Evolutionary conservation across 208 protist genomes (phyloP), one percentile per base, ranked within the genome.

Genomic region (Naegleria gruberi): DNA sequence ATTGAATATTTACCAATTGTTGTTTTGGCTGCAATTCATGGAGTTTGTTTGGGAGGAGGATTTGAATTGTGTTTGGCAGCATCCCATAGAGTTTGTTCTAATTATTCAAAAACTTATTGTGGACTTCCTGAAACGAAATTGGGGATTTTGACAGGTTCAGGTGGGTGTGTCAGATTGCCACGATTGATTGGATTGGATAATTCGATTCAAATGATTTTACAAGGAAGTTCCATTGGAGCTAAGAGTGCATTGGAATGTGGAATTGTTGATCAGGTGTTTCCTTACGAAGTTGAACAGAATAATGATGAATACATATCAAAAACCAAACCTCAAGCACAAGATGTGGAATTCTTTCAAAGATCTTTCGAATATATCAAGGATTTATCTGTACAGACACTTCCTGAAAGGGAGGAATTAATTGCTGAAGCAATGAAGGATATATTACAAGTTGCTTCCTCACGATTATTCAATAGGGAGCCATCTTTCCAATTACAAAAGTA

Each of bases 21-120:
- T 17, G 91, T 97, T 34, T 94, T 99, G 45, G 97, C 97, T 6
- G 97, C 97, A 43, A 98, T 99, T 91, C 94, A 98, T 91, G 97
- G 97, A 34, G 91, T 95, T 23, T 95, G 95, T 51, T 93, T 99
- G 19, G 98, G 98, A 40, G 98, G 97, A 46, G 98, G 98, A 85
- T 95, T 98, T 34, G 98, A 99, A 93, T 86, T 98, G 12, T 94
- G 97, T 42, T 93, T 99, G 1, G 96, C 96, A 34, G 98, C 97
- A 92, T 93, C 97, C 90, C 94, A 97, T 93, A 94, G 97, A 45
- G 89, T 97, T 15, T 26, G 8, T 6, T 26, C 12, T 87, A 7
- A 7, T 57, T 55, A 7, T 74, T 44, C 8, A 41, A 89, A 74
- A 30, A 41, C 30, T n/a, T 26, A 8, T 34, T 4, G 97, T 43